A percentile compares a stretch with the other conserved stretches of the same genome.
phyloP scores from a whole-genome alignment of 2,329 filamentous ascomycete genomes.

The Beauveria brongniartii region DNA sequence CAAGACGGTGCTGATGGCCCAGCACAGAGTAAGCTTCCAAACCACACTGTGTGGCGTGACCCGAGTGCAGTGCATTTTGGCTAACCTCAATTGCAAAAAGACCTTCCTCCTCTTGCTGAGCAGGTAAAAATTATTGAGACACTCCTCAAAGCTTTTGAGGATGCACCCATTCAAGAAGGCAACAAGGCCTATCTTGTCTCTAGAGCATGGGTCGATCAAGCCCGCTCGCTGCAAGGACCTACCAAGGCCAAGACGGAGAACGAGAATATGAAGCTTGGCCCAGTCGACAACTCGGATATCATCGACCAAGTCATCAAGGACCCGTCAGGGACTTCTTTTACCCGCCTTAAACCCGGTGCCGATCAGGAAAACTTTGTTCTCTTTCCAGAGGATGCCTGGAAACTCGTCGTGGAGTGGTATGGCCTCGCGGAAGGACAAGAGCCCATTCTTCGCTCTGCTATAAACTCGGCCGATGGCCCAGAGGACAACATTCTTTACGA shows the following conservation, averaged over 20 bases:
- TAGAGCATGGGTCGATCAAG: constrained; percentile 66
- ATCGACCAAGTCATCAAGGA: constrained; percentile 53
- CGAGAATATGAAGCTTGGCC: constrained; percentile 57
- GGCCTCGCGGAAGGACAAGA: constrained; percentile 62
- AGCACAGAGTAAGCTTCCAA: constrained; percentile 20
- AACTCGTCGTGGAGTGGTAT: constrained; percentile 74
- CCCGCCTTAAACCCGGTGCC: constrained; percentile 64
- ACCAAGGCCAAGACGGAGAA: constrained; percentile 49
- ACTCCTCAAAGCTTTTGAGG: constrained; percentile 45
- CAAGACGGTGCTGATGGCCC: constrained; percentile 18
- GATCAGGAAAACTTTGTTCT: constrained; percentile 66
- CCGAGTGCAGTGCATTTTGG: background rate
- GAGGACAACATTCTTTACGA: constrained; percentile 69
- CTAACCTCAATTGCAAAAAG: constrained; percentile 12
- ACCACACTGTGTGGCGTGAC: background rate
- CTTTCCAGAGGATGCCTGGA: constrained; percentile 74
- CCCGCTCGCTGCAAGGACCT: constrained; percentile 58
- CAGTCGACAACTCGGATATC: constrained; percentile 81
- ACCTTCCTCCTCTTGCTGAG: constrained; percentile 33
- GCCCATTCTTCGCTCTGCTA: constrained; percentile 66
- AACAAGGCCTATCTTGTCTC: constrained; percentile 73
- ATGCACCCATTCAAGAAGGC: constrained; percentile 55
- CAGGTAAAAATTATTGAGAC: constrained; percentile 68
- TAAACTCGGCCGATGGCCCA: constrained; percentile 61
- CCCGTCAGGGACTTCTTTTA: constrained; percentile 47